Percentiles rank a stretch among this genome's conserved stretches.
Conservation (phyloP, 257 asterid species). For the Euphrasia confusa region DNA sequence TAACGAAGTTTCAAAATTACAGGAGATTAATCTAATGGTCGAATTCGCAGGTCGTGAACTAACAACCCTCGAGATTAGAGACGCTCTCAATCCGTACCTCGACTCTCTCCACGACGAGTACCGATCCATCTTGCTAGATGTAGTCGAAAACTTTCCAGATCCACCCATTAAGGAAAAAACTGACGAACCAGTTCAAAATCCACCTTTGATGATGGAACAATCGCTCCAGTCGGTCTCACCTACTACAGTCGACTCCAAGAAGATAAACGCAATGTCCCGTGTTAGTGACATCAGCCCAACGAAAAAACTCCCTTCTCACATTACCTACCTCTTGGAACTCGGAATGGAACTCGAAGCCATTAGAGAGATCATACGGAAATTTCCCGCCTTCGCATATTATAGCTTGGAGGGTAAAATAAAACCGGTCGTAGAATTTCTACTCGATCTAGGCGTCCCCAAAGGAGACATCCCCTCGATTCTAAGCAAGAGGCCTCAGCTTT, state of each 20-base stretch:
- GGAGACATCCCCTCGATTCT: slow-evolving; percentile 64
- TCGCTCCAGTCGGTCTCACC: slow-evolving; percentile 39
- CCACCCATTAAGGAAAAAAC: slow-evolving; percentile 52
- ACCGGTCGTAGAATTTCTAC: slow-evolving; percentile 84
- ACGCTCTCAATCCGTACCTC: slow-evolving; percentile 83
- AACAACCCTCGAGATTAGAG: slow-evolving; percentile 88
- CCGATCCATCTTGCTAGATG: slow-evolving; percentile 53
- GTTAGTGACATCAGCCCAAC: slow-evolving; percentile 54
- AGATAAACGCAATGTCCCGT: slow-evolving; percentile 75
- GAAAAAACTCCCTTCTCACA: slow-evolving; percentile 71
- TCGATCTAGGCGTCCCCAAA: slow-evolving; percentile 68
- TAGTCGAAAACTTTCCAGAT: slow-evolving; percentile 71
- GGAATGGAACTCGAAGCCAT: slow-evolving; percentile 82
- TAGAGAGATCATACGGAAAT: slow-evolving; percentile 64
- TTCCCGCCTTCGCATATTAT: slow-evolving; percentile 89
- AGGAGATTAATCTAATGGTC: background rate
- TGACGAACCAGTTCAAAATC: slow-evolving; percentile 40
- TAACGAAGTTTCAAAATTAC: too few species aligned
- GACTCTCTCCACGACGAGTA: slow-evolving; percentile 66
- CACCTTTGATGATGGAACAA: slow-evolving; percentile 30
- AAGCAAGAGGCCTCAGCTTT: slow-evolving; percentile 86
- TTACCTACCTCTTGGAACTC: slow-evolving; percentile 72
- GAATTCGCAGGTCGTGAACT: slow-evolving; percentile 75
- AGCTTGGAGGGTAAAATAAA: slow-evolving; percentile 93
- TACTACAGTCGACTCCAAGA: slow-evolving; percentile 46